Evolutionary conservation across 129 eudicot species (phyloP).

Genomic region (Mikania micrantha): DNA sequence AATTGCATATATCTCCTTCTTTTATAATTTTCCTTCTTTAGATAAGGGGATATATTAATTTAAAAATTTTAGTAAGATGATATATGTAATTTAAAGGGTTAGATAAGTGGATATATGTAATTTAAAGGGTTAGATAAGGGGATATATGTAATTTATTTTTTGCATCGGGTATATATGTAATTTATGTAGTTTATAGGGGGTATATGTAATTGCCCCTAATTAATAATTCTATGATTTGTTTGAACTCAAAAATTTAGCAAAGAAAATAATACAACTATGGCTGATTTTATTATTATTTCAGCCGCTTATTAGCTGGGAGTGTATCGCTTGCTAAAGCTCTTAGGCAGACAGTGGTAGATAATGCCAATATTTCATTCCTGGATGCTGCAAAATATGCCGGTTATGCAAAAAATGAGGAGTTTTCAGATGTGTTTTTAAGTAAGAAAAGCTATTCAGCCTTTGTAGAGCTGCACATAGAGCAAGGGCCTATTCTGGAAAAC

Average conservation of each 20-base stretch:
- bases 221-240: too few relatives aligned
- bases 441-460: slow-evolving; percentile 70
- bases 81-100: too few relatives aligned
- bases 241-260: not conserved
- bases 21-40: too few relatives aligned
- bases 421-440: slow-evolving; percentile 46
- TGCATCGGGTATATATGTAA: too few relatives aligned
- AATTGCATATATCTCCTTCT: too few relatives aligned
- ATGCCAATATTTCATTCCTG: slow-evolving; percentile 60
- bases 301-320: slow-evolving; percentile 94
- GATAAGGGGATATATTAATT: too few relatives aligned
- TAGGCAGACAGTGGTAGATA: slow-evolving; percentile 60
- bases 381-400: slow-evolving; percentile 91
- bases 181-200: too few relatives aligned
- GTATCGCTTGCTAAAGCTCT: slow-evolving; percentile 61
- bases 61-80: too few relatives aligned
- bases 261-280: not conserved
- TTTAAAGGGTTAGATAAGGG: too few relatives aligned
- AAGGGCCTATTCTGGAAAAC: slow-evolving; percentile 94
- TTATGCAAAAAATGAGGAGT: slow-evolving; percentile 48
- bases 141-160: too few relatives aligned
- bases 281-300: slow-evolving; percentile 26
- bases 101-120: too few relatives aligned
- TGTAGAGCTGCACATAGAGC: slow-evolving; percentile 94
- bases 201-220: too few relatives aligned